Base-by-base conservation (phyloP, 2,329 filamentous ascomycete species). In the Diplodia seriata region DNA sequence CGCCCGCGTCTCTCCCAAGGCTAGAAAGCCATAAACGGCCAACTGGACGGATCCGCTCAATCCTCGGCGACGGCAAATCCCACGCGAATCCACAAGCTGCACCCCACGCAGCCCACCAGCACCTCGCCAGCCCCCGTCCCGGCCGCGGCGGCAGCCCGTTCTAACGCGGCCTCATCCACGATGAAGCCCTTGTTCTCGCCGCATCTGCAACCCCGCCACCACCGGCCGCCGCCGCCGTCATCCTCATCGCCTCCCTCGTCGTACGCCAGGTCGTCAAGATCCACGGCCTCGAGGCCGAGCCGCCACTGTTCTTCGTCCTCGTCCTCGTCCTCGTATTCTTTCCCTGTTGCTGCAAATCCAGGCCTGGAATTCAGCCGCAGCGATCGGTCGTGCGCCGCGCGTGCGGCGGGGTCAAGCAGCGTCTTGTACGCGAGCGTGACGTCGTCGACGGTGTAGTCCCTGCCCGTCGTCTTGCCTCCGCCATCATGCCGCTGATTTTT, bases 61-160 rank as follows among this genome's bases (percentile, higher is more conserved):
- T 73, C 75, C 9, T 80, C 82, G 68, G 83, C 82, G 56, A 85
- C 81, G 26, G 82, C 85, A 80, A 89, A 90, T 70, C 85, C 77
- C 54, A 90, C 83, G 74, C 85, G 85, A 69, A 89, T 80, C 84
- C 85, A 89, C 68, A 90, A 80, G 81, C 87, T 89, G 76, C 87
- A 90, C 43, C 87, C 87, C 68, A 81, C 80, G 79, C 87, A 90
- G 2, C 86, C 86, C 20, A 87, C 82, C 55, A 87, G 78, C 69
- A 89, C 79, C 77, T 89, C 87, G 29, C 83, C 85, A 70, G 6
- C 65, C 14, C 55, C 54, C 8, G 36, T 26, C 15, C 49, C 54
- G 26, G 40, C 59, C 4, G 29, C 85, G 70, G 15, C 50, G 15
- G 78, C 80, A 72, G 86, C 84, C 69, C 75, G 75, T 68, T 83